phyloP scores from a whole-genome alignment of 2,329 filamentous ascomycete genomes.

The Cercospora brassicicola region DNA sequence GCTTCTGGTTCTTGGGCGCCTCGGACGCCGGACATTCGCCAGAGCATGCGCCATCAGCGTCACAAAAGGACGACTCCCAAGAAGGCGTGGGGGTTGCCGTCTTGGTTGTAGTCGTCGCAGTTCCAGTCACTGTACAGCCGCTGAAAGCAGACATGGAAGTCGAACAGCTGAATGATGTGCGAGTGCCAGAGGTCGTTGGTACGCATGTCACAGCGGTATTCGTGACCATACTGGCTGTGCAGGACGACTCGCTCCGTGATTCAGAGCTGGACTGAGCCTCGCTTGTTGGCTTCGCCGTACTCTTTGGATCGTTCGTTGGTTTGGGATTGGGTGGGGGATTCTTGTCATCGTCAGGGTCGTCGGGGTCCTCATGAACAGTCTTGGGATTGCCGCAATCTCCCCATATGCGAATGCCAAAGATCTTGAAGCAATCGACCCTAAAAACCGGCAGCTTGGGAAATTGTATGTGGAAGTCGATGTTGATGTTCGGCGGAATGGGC shows the following conservation, averaged over 20 bases:
- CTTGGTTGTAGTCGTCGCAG: background rate
- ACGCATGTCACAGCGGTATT: background rate
- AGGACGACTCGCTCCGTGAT: background rate
- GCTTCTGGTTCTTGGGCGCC: background rate
- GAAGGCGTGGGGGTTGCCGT: background rate
- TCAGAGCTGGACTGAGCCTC: background rate
- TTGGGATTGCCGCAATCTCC: background rate
- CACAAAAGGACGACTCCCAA: background rate
- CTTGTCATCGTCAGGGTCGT: background rate
- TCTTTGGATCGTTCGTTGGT: background rate
- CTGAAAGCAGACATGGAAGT: background rate
- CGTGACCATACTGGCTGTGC: background rate
- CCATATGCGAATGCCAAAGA: background rate
- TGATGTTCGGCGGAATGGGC: background rate
- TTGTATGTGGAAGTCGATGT: background rate
- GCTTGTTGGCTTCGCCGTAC: background rate
- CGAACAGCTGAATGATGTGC: background rate
- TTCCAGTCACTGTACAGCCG: background rate
- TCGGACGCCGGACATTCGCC: background rate
- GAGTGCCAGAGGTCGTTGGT: background rate
- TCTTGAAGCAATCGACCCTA: background rate
- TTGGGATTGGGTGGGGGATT: background rate
- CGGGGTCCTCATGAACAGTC: background rate
- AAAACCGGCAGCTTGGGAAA: background rate
- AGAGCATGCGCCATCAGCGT: background rate